phyloP scores from a whole-genome alignment of 305 asterid species.

The Fraxinus velutina region DNA sequence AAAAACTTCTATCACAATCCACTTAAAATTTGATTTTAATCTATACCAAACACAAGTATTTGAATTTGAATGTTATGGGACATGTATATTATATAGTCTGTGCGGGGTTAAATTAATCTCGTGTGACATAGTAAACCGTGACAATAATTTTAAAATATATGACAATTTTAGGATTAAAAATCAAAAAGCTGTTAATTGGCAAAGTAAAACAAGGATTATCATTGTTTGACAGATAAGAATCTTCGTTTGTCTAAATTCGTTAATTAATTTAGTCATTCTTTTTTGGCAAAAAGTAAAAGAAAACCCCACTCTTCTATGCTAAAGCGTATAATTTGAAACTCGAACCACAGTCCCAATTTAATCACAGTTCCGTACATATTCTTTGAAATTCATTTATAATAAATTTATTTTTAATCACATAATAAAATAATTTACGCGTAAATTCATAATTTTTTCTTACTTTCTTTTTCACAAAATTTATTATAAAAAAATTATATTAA shows the following conservation, averaged over 20 bases:
- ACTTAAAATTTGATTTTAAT: too few relatives aligned
- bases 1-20: too few relatives aligned
- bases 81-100: neutral
- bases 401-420: too few relatives aligned
- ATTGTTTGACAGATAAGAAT: conserved; percentile 19
- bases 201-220: conserved; percentile 17
- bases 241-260: conserved; percentile 23
- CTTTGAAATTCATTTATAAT: too few relatives aligned
- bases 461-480: neutral
- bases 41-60: neutral
- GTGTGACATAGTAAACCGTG: neutral
- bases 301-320: neutral
- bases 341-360: neutral
- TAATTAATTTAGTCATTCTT: conserved; percentile 1
- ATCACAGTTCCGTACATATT: too few relatives aligned
- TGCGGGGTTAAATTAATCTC: neutral
- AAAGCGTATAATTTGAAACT: conserved; percentile 12
- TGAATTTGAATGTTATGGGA: neutral
- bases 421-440: too few relatives aligned
- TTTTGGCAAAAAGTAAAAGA: conserved; percentile 7
- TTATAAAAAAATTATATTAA: too few relatives aligned
- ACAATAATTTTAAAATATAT: neutral
- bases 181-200: neutral
- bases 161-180: neutral
- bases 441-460: neutral